Evolutionary conservation across 768 basidiomycete species (phyloP), one percentile per base, ranked within the genome.

Genomic region (Calocybe gangraenosa): DNA sequence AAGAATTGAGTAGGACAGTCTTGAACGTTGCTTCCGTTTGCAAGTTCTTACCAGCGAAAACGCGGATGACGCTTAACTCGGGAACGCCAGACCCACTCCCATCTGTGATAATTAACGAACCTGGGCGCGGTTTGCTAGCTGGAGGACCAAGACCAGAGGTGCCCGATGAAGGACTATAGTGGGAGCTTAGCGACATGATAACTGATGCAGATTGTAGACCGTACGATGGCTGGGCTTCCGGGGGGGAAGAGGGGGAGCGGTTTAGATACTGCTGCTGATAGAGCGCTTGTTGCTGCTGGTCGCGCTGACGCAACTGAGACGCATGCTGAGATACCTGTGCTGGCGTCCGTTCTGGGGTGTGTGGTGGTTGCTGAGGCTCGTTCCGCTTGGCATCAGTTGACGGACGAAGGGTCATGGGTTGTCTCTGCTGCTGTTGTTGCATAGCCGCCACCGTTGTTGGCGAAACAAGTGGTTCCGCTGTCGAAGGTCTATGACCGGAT

Each of bases 1-100:
- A 82, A 3, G 87, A 71, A 57, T 94, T 97, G 45, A 98, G 76
- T 14, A 98, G 67, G 1, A 95, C 96, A 5, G 96, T 98, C 71
- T 98, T 98, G 77, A 99, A 99, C 4, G 95, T 96, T 2, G 93
- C 92, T 56, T 98, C 94, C 0, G 92, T 91, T 61, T 92, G 84
- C 51, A 98, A 61, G 53, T 90, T 76, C 53, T 86, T 82, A 21
- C 95, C 96, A 0, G 95, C 94, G 59, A 99, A 99, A 31, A 99
- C 82, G 19, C 96, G 88, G 40, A 99, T 84, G 50, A 99, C 96
- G 55, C 87, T 96, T 44, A 99, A 77, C 43, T 93, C 84, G 0
- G 88, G 90, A 3, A 88, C 79, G 6, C 71, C 71, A 0, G 75
- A 67, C 55, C 87, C 82, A 19, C 78, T 62, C 30, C 76, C 65